Evolutionary conservation across 139 green algal species (phyloP), one percentile per base, ranked within the genome.

Genomic region (Zygnema cylindricum): DNA sequence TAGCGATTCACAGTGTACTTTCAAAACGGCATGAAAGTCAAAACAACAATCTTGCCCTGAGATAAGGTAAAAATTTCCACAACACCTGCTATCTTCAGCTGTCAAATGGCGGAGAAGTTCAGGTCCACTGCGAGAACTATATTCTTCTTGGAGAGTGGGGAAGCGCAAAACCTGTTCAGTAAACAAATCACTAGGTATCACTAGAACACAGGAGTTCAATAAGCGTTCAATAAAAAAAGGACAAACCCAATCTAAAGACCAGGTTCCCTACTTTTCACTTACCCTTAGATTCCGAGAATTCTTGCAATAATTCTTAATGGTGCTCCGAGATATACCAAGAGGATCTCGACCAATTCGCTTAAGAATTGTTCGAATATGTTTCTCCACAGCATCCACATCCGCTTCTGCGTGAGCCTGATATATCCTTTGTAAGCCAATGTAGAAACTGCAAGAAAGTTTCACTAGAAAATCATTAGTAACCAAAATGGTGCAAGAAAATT

Each of bases 361-460:
- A n/a, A 98, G 55, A 11, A 63, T 38, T 1, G 0, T 79, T 38
- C 41, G 93, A 86, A 82, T 96, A 93, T n/a, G 86, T 22, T 25
- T 43, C 43, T 84, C 84, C 82, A 98, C 95, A 22, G 93, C 94
- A 21, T 88, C 90, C 42, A 93, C 85, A 43, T 98, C 95, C 23
- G 69, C 69, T 0, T 96, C 94, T 0, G 96, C 96, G 63, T 94
- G 93, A 42, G 93, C 92, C 0, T 94, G 82, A 90, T 99, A 99
- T 38, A 98, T 30, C 23, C 92, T 89, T 92, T 98, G 95, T 76
- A 99, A 87, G 38, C 92, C 82, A 33, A 98, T 92, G 85, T 97
- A 98, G 81, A 93, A 86, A 38, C 85, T 90, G 85, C n/a, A 7
- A 21, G 38, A 82, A 84, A 21, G 33, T 30, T 73, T 73, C 30